phyloP scores from a whole-genome alignment of 2,329 filamentous ascomycete species.

The Penicillium sclerotigenum region DNA sequence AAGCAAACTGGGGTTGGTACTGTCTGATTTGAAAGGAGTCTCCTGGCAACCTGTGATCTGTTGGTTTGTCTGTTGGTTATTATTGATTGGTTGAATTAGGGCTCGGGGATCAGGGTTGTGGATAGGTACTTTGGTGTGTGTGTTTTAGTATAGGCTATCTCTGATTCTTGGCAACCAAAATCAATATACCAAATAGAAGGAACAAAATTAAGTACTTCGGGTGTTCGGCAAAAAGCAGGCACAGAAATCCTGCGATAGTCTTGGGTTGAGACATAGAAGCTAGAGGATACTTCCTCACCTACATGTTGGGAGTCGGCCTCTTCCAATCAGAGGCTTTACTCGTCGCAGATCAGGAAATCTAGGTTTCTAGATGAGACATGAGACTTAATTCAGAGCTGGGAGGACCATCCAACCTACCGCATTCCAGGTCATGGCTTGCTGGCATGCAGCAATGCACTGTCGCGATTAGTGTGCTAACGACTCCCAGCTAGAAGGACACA shows the following conservation, averaged over 20 bases:
- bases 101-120: conserved; percentile 1
- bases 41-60: neutral
- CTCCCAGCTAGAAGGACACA: neutral
- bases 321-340: neutral
- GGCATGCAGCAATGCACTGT: conserved; percentile 14
- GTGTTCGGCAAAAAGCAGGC: neutral
- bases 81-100: conserved; percentile 7
- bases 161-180: neutral
- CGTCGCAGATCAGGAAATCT: neutral
- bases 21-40: conserved; percentile 8
- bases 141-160: neutral
- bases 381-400: neutral
- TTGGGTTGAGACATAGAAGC: neutral
- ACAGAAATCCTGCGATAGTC: neutral
- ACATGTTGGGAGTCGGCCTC: neutral
- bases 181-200: neutral
- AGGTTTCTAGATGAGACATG: neutral
- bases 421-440: conserved; percentile 7
- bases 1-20: conserved; percentile 5
- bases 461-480: conserved; percentile 12
- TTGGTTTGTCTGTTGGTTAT: neutral
- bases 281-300: neutral
- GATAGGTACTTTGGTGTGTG: neutral
- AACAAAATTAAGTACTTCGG: neutral
- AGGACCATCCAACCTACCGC: neutral